Evolutionary conservation across 2,329 filamentous ascomycete genomes (phyloP).

Genomic region (Aschersonia sp.): DNA sequence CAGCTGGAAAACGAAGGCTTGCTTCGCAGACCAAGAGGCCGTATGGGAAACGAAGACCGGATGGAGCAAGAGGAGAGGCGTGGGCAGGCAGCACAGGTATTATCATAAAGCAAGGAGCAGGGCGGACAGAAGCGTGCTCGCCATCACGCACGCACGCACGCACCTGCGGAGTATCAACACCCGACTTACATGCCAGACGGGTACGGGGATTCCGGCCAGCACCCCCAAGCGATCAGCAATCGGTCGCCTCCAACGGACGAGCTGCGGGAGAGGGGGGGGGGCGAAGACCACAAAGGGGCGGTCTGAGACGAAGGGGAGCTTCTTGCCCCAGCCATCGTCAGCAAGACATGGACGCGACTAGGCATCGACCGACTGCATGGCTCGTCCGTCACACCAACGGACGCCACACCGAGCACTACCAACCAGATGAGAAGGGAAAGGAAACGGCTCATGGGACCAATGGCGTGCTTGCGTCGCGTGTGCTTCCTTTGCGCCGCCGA

Average conservation of each 20-base stretch:
- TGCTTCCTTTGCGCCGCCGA: no score
- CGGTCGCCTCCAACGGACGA: neutral
- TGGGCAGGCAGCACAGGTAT: neutral
- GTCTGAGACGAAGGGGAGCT: neutral
- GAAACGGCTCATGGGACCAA: neutral
- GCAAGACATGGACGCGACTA: no score
- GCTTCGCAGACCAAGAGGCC: neutral
- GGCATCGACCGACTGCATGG: neutral
- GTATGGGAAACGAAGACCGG: neutral
- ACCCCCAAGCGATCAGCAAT: neutral
- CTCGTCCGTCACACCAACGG: neutral
- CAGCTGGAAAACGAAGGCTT: neutral
- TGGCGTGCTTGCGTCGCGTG: neutral
- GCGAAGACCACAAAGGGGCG: neutral
- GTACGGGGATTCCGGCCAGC: slow-evolving; percentile 1
- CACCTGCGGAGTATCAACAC: no score
- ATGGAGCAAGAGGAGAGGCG: neutral
- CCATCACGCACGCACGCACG: no score
- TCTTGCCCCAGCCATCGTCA: no score
- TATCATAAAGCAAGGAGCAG: neutral
- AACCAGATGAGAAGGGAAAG: neutral
- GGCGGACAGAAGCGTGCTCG: no score
- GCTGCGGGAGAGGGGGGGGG: no score
- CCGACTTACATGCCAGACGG: neutral
- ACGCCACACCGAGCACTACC: neutral